Percentiles rank a stretch among this genome's conserved stretches.
phyloP scores from a whole-genome alignment of 2,329 filamentous ascomycete species.

The Fusarium algeriense region DNA sequence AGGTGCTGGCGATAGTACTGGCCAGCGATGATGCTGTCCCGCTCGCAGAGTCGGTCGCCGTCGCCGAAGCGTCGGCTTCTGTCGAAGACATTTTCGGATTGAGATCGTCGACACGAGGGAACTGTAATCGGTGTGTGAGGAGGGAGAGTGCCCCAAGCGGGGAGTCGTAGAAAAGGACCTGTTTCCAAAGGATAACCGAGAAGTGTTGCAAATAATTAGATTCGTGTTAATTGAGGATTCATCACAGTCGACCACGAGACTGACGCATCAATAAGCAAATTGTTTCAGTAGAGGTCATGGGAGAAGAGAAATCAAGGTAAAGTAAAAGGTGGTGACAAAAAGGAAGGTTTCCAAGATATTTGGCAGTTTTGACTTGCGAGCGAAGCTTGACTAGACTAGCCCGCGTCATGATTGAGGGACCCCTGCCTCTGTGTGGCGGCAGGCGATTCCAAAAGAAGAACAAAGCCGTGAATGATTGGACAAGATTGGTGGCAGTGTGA shows the following conservation, averaged over 20 bases:
- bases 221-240: background rate
- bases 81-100: slow-evolving; percentile 23
- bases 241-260: slow-evolving; percentile 9
- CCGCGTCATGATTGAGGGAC: background rate
- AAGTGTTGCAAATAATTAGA: slow-evolving; percentile 16
- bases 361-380: no score
- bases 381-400: no score
- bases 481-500: no score
- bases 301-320: background rate
- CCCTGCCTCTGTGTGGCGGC: background rate
- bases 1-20: slow-evolving; percentile 26
- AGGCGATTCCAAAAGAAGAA: background rate
- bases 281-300: background rate
- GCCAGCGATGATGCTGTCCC: slow-evolving; percentile 33
- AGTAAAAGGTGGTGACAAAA: background rate
- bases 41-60: slow-evolving; percentile 38
- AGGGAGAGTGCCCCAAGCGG: slow-evolving; percentile 24
- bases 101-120: background rate
- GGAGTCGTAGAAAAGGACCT: slow-evolving; percentile 4
- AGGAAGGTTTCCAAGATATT: slow-evolving; percentile 10
- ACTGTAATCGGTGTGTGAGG: background rate
- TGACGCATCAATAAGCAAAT: slow-evolving; percentile 6
- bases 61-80: slow-evolving; percentile 22
- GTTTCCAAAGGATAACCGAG: slow-evolving; percentile 8
- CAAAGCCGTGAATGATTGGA: background rate